A percentile compares a stretch with the other conserved stretches of the same genome.
phyloP scores from a whole-genome alignment of 2,329 filamentous ascomycete genomes.

The Cercospora nicotianae region DNA sequence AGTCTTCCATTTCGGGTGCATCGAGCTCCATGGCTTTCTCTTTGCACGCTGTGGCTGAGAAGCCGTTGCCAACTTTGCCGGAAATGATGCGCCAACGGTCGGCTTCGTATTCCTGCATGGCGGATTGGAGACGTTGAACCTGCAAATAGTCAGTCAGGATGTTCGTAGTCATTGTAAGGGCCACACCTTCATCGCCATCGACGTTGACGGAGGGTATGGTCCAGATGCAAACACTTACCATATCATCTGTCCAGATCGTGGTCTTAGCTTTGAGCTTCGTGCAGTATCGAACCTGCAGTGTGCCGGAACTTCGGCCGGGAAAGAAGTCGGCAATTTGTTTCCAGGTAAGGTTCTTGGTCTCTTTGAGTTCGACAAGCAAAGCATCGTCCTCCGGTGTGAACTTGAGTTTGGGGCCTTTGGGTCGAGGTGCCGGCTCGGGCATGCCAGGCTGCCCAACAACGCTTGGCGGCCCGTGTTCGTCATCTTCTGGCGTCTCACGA shows the following conservation, averaged over 20 bases:
- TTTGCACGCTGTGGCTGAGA: constrained; percentile 82
- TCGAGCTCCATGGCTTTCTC: constrained; percentile 70
- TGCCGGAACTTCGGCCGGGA: constrained; percentile 84
- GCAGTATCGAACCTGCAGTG: constrained; percentile 89
- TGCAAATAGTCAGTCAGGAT: constrained; percentile 8
- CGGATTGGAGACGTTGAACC: constrained; percentile 74
- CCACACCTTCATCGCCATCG: neutral
- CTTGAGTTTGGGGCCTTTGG: constrained; percentile 85
- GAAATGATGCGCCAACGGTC: constrained; percentile 92
- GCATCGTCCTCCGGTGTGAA: constrained; percentile 92
- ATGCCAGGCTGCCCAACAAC: constrained; percentile 85
- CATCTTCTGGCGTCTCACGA: constrained; percentile 38
- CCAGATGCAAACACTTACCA: constrained; percentile 54
- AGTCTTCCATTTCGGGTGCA: constrained; percentile 26
- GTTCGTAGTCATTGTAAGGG: neutral
- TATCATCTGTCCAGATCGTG: constrained; percentile 90
- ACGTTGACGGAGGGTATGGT: neutral
- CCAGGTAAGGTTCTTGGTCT: constrained; percentile 93
- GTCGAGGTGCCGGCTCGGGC: constrained; percentile 77
- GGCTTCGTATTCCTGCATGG: constrained; percentile 81
- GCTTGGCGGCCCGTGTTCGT: constrained; percentile 65
- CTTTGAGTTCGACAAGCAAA: constrained; percentile 83
- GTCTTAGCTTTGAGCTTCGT: constrained; percentile 94
- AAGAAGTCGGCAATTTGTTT: constrained; percentile 98
- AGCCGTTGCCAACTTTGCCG: constrained; percentile 85